phyloP scores from a whole-genome alignment of 306 rosid genomes.

The Pyrus pyrifolia region DNA sequence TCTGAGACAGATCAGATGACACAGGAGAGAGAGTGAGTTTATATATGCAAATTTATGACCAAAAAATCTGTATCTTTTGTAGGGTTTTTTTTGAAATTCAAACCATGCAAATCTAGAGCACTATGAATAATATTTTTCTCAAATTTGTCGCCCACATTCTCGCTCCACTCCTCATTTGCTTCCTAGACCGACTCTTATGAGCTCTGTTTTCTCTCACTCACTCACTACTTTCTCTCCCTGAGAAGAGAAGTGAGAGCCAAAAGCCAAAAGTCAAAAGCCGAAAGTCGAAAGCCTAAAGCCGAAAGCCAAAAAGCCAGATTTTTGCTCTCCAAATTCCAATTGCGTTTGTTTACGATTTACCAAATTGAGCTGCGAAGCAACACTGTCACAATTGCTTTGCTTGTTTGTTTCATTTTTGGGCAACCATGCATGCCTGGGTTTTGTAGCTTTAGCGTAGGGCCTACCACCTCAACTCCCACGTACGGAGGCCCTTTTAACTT shows the following conservation, averaged over 20 bases:
- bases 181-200: slow-evolving; percentile 50
- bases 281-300: no score
- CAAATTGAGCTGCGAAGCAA: slow-evolving; percentile 23
- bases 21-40: background rate
- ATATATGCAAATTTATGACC: background rate
- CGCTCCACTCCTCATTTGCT: slow-evolving; percentile 53
- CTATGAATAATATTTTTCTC: slow-evolving; percentile 19
- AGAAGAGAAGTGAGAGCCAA: background rate
- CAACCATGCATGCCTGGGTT: slow-evolving; percentile 14
- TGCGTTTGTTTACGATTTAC: slow-evolving; percentile 10
- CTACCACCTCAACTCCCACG: background rate
- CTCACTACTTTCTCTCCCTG: slow-evolving; percentile 15
- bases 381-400: slow-evolving; percentile 22
- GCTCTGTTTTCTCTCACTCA: slow-evolving; percentile 5
- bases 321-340: slow-evolving; percentile 24
- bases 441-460: slow-evolving; percentile 3
- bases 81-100: slow-evolving; percentile 22
- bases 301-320: background rate
- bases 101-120: slow-evolving; percentile 55
- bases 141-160: slow-evolving; percentile 47
- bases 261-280: background rate
- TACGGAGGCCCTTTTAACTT: slow-evolving; percentile 4
- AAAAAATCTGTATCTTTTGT: slow-evolving; percentile 1
- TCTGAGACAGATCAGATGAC: slow-evolving; percentile 35
- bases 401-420: slow-evolving; percentile 29